These are phyloP conservation scores for Aspergillus viridinutans DNA, from an alignment of 2,329 filamentous ascomycete species.

Conservation along the genomic window DNA sequence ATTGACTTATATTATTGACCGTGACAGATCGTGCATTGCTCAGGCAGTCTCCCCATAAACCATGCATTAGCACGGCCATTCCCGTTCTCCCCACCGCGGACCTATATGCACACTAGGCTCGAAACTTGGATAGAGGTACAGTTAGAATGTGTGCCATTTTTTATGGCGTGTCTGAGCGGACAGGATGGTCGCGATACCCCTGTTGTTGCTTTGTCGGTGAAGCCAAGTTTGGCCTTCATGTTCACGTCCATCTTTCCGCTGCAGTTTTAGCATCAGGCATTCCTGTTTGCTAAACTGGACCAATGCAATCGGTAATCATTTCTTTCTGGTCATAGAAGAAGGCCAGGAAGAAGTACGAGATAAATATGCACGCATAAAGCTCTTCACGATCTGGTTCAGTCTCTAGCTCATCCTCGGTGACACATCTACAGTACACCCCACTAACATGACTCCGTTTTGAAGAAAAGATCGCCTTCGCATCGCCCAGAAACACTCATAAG, in stretches of 20 bases:
- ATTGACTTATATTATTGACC: neutral
- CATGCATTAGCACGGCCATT: neutral
- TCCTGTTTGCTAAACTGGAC: neutral
- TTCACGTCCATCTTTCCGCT: neutral
- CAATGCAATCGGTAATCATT: neutral
- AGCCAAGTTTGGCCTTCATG: neutral
- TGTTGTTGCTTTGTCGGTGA: neutral
- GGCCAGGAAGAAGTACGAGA: neutral
- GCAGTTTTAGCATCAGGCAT: neutral
- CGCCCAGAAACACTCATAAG: neutral
- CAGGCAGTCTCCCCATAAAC: neutral
- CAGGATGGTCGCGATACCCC: neutral
- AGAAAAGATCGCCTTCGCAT: neutral
- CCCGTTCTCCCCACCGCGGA: neutral
- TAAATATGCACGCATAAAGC: neutral
- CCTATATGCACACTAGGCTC: neutral
- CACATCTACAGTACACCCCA: too few species aligned
- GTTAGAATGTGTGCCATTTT: neutral
- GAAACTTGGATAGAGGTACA: neutral
- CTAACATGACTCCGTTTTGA: neutral
- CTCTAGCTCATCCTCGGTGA: neutral
- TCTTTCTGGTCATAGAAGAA: neutral
- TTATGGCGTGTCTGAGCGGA: neutral
- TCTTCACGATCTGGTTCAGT: neutral
- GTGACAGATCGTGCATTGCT: neutral